Evolutionary conservation across 176 grass and related monocot species (phyloP), one percentile per base, ranked within the genome.

Genomic region (Carex kokanica): DNA sequence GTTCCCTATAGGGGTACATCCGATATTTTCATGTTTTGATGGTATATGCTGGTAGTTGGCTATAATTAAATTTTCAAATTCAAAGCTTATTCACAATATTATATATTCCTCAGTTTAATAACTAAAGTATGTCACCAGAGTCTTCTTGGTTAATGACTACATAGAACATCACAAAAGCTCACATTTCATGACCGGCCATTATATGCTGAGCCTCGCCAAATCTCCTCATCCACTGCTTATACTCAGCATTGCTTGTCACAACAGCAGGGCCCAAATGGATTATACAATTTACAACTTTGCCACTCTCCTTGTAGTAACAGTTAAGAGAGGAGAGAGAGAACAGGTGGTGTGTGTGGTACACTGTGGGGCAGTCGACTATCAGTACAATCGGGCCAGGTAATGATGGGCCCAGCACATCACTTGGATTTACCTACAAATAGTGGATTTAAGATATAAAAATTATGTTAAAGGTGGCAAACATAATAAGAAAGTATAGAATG

Each of bases 171-270:
- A 87, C 31, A 62, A 87, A 81, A 88, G 70, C 87, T 83, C 88
- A 98, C 95, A 86, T 93, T 90, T 94, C 95, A 88, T 98, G 95
- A 73, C 95, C 95, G 58, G 92, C 95, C 95, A 98, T 98, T 57
- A 95, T 91, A 88, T 98, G 95, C 18, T 98, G 87, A 87, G 92
- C 69, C 32, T 47, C 5, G 2, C 92, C 91, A 87, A 98, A 98
- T 83, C 32, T 91, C 70, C 73, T 88, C 91, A 98, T 95, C 95
- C 95, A 98, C 23, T 88, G 88, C 71, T 91, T 91, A 78, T 98
- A 98, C 51, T 90, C 87, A 21, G 71, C 55, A 63, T 80, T 60
- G 80, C 88, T 88, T 77, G 92, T 98, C 43, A 98, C 90, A 86
- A 83, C 88, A 61, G 91, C 61, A 54, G 95, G 95, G 38, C 95